Conservation (phyloP, 257 asterid genomes). For the Ilex asprella region DNA sequence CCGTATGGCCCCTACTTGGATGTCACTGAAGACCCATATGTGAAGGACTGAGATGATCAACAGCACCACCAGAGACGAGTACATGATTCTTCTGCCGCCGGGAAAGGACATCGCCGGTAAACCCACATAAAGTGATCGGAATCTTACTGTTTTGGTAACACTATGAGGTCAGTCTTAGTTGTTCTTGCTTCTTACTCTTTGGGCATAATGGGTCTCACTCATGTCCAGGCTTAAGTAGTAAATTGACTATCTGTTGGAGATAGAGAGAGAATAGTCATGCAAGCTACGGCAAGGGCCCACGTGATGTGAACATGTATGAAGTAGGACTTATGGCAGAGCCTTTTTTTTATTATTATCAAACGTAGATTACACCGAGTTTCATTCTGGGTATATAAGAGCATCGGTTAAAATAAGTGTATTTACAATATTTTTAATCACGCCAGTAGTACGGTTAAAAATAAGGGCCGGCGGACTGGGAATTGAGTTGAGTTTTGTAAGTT, state of each 20-base stretch:
- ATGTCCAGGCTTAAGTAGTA: slow-evolving; percentile 19
- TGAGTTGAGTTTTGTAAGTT: no score
- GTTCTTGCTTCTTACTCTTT: no score
- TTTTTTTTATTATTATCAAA: no score
- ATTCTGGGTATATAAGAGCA: no score
- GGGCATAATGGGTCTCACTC: no score
- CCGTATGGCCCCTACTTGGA: slow-evolving; percentile 49
- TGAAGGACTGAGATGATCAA: slow-evolving; percentile 30
- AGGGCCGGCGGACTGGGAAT: no score
- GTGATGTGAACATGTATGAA: not conserved
- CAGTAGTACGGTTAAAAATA: no score
- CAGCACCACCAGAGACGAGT: slow-evolving; percentile 19
- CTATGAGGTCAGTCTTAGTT: no score
- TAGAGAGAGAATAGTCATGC: slow-evolving; percentile 23
- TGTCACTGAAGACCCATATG: slow-evolving; percentile 24
- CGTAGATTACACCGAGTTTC: no score
- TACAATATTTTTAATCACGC: no score
- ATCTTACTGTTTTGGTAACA: not conserved
- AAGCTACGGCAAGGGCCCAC: slow-evolving; percentile 27
- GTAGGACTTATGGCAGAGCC: no score
- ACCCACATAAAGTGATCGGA: slow-evolving; percentile 33
- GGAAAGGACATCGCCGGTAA: slow-evolving; percentile 45
- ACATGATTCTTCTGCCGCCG: slow-evolving; percentile 31
- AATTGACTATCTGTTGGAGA: slow-evolving; percentile 34
- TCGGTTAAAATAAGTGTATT: no score